These are phyloP conservation scores for Suhomyces ambrosiae DNA, from an alignment of 1,139 yeast genomes.

Conservation along the genomic window DNA sequence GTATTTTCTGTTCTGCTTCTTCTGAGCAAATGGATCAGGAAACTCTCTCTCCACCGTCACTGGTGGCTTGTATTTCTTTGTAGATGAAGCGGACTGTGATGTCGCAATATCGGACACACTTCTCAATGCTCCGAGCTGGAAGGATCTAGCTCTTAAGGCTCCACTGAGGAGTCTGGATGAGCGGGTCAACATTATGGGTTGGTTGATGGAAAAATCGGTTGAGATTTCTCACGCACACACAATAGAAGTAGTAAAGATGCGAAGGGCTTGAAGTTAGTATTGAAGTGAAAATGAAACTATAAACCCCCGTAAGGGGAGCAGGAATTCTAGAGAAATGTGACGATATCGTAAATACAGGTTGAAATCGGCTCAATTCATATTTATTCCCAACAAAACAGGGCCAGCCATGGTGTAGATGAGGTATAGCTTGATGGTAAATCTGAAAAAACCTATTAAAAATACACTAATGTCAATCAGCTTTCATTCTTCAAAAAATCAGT, in stretches of 20 bases:
- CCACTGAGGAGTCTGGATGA: constrained; percentile 1
- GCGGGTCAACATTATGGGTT: constrained; percentile 8
- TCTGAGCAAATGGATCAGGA: constrained; percentile 72
- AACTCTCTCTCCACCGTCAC: constrained; percentile 65
- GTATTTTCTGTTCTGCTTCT: constrained; percentile 51
- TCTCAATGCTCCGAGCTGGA: constrained; percentile 1
- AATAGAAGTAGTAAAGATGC: background rate
- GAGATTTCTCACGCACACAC: no score
- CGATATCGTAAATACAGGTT: no score
- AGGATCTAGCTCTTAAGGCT: background rate
- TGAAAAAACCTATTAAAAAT: no score
- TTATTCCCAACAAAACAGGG: no score
- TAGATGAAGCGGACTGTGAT: background rate
- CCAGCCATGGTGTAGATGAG: no score
- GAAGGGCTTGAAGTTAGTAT: background rate
- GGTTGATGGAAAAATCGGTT: constrained; percentile 1
- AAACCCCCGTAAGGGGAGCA: no score
- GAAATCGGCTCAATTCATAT: no score
- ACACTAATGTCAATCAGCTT: no score
- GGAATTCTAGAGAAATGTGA: no score
- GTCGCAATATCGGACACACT: background rate
- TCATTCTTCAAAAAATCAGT: no score
- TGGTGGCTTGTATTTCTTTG: constrained; percentile 25
- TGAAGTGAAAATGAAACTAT: no score
- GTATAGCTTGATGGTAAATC: no score